Evolutionary conservation across 1,284 basidiomycete genomes (phyloP).

Genomic region (Ustilago trichophora): DNA sequence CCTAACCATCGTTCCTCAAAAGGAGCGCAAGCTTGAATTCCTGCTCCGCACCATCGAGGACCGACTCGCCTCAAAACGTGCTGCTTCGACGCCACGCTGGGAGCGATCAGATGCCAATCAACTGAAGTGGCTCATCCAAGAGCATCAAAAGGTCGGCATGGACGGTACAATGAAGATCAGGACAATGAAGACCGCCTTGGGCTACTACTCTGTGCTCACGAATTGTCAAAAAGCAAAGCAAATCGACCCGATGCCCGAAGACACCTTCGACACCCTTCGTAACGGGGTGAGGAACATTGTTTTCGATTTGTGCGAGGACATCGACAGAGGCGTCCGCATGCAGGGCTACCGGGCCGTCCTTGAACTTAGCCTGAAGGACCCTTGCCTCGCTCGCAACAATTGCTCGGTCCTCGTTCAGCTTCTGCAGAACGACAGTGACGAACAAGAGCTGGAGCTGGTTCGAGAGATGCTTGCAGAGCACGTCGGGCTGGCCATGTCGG

Average conservation of each 20-base stretch:
- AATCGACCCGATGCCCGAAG: neutral
- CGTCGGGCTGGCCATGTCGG: too few species aligned
- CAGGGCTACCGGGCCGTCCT: slow-evolving; percentile 8
- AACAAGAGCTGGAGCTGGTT: too few species aligned
- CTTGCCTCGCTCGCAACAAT: slow-evolving; percentile 8
- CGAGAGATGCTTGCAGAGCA: too few species aligned
- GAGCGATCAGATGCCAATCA: too few species aligned
- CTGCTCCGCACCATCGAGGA: too few species aligned
- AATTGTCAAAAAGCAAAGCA: neutral
- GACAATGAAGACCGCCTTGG: slow-evolving; percentile 9
- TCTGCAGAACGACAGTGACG: slow-evolving; percentile 12
- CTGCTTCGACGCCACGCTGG: too few species aligned
- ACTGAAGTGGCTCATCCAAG: too few species aligned
- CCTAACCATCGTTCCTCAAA: too few species aligned
- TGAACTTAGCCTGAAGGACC: slow-evolving; percentile 13
- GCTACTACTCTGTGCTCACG: neutral
- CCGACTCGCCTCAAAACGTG: too few species aligned
- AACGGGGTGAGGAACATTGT: slow-evolving; percentile 5
- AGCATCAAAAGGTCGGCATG: too few species aligned
- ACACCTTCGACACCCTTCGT: neutral
- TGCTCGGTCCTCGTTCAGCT: slow-evolving; percentile 15
- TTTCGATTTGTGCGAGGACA: slow-evolving; percentile 20
- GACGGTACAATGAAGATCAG: too few species aligned
- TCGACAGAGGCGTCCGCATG: neutral
- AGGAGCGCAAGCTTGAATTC: too few species aligned